These are phyloP conservation scores for Scheffersomyces stipitis DNA, from an alignment of 805 yeast species.

Conservation along the genomic window DNA sequence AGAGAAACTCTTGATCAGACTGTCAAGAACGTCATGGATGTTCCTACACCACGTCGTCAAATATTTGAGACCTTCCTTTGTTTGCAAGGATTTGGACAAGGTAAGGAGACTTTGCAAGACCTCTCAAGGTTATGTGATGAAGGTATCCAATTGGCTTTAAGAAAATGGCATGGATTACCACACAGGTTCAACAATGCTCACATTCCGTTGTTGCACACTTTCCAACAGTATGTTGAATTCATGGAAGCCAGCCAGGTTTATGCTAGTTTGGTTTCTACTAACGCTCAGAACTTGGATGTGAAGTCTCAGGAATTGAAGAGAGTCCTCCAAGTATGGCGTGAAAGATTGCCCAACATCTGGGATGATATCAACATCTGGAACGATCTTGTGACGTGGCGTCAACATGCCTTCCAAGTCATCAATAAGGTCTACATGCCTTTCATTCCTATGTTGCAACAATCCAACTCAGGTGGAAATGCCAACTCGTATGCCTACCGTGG, in stretches of 20 bases:
- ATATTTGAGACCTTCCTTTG: slow-evolving; percentile 92
- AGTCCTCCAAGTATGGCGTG: slow-evolving; percentile 96
- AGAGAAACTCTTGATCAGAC: slow-evolving; percentile 92
- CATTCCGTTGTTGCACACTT: slow-evolving; percentile 83
- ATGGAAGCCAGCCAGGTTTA: slow-evolving; percentile 97
- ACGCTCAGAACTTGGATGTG: slow-evolving; percentile 86
- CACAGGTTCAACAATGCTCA: slow-evolving; percentile 78
- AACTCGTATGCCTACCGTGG: slow-evolving; percentile 97
- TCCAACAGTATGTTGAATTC: slow-evolving; percentile 96
- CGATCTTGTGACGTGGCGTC: slow-evolving; percentile 97
- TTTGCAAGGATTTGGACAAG: slow-evolving; percentile 90
- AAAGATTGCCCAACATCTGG: slow-evolving; percentile 93
- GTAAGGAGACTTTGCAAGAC: slow-evolving; percentile 80
- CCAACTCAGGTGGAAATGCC: slow-evolving; percentile 63
- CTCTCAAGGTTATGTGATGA: slow-evolving; percentile 89
- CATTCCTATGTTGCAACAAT: slow-evolving; percentile 78
- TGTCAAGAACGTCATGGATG: slow-evolving; percentile 95
- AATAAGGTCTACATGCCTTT: slow-evolving; percentile 93
- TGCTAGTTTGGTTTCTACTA: slow-evolving; percentile 81
- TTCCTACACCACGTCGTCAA: slow-evolving; percentile 96
- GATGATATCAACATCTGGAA: slow-evolving; percentile 98
- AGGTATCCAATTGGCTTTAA: slow-evolving; percentile 87
- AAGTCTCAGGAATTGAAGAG: slow-evolving; percentile 94
- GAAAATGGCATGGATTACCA: slow-evolving; percentile 93
- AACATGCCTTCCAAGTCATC: slow-evolving; percentile 95